These are phyloP conservation scores for Eucalyptus erythrocorys DNA, from an alignment of 345 rosid species.

Conservation along the genomic window DNA sequence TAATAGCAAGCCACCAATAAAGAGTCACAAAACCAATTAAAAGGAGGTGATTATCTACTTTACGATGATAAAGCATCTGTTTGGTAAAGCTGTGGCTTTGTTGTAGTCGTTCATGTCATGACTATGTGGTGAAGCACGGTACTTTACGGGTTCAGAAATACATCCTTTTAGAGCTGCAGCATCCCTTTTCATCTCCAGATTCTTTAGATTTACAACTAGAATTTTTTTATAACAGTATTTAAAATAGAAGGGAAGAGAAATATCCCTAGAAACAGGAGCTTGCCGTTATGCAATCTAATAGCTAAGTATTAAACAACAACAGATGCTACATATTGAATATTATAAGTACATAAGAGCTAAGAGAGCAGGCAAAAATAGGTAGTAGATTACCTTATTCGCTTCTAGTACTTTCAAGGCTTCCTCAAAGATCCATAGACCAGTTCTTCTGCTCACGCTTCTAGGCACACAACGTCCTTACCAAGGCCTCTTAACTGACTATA, in stretches of 20 bases:
- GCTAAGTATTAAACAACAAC: neutral
- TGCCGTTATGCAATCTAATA: neutral
- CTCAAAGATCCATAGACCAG: neutral
- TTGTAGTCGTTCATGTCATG: neutral
- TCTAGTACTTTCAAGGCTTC: neutral
- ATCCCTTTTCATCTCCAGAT: neutral
- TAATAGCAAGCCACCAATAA: neutral
- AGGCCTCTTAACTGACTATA: neutral
- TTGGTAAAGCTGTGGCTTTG: neutral
- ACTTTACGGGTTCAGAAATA: neutral
- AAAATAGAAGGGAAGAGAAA: neutral
- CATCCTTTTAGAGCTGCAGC: neutral
- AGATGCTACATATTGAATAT: neutral
- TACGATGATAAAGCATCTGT: neutral
- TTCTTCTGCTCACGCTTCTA: neutral
- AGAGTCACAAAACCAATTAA: neutral
- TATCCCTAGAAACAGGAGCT: neutral
- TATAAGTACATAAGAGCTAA: neutral
- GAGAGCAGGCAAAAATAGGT: neutral
- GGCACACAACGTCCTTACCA: neutral
- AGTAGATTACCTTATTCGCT: neutral
- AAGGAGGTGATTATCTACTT: neutral
- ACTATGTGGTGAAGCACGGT: neutral
- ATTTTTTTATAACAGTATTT: neutral
- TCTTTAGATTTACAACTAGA: neutral